Evolutionary conservation across 371 early-diverging fungal species (phyloP).

Genomic region (Saksenaea vasiformis): DNA sequence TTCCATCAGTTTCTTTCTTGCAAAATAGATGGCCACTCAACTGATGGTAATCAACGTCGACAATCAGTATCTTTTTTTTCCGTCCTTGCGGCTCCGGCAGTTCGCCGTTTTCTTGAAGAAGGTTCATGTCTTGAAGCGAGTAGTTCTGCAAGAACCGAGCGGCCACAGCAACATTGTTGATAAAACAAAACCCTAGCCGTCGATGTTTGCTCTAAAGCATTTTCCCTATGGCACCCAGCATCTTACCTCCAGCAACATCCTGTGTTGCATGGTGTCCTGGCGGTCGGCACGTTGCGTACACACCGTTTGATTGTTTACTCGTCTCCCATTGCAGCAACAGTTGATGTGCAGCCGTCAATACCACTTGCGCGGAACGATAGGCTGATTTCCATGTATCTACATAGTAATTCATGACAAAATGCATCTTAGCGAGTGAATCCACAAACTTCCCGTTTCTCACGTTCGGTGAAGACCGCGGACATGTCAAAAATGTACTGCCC

Average conservation of each 20-base stretch:
- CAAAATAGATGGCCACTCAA: conserved; percentile 19
- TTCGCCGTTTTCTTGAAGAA: conserved; percentile 11
- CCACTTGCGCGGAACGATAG: conserved; percentile 68
- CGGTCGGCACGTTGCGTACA: conserved; percentile 73
- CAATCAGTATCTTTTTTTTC: conserved; percentile 50
- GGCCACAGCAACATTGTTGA: conserved; percentile 64
- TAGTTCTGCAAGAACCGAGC: conserved; percentile 58
- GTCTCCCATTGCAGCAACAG: conserved; percentile 30
- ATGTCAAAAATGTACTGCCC: conserved; percentile 62
- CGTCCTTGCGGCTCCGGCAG: conserved; percentile 10
- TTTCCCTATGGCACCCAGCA: background rate
- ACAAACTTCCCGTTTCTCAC: conserved; percentile 19
- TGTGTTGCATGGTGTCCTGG: conserved; percentile 68
- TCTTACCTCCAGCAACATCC: conserved; percentile 52
- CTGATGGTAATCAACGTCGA: conserved; percentile 72
- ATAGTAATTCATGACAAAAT: background rate
- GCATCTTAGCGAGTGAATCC: too few species aligned
- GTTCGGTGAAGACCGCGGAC: conserved; percentile 57
- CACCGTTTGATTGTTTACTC: conserved; percentile 19
- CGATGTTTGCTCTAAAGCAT: background rate
- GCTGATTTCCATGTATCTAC: conserved; percentile 68
- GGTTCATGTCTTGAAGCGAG: conserved; percentile 28
- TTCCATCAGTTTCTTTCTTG: background rate
- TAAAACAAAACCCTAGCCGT: conserved; percentile 46
- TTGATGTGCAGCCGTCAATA: conserved; percentile 60